Evolutionary conservation across 345 rosid species (phyloP).

Genomic region (Diplotaxis tenuifolia): DNA sequence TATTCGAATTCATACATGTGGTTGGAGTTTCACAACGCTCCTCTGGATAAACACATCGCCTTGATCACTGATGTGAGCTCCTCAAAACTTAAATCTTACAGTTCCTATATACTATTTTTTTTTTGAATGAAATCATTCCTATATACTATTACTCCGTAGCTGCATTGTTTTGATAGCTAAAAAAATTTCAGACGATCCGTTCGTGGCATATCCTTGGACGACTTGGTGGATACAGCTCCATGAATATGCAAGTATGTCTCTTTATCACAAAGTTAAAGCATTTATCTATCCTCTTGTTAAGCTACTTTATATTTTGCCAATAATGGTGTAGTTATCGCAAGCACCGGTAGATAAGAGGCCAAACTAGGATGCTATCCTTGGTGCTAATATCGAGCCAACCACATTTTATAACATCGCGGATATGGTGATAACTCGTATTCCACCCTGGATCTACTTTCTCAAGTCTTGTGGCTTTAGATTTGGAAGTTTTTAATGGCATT

Average conservation of each 20-base stretch:
- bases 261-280: slow-evolving; percentile 50
- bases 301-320: not conserved
- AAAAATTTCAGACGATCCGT: slow-evolving; percentile 63
- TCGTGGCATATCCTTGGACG: slow-evolving; percentile 95
- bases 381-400: slow-evolving; percentile 78
- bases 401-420: slow-evolving; percentile 90
- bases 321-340: slow-evolving; percentile 62
- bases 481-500: not conserved
- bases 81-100: not conserved
- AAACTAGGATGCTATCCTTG: slow-evolving; percentile 70
- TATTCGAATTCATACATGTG: slow-evolving; percentile 86
- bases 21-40: slow-evolving; percentile 86
- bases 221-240: slow-evolving; percentile 94
- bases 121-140: too few relatives aligned
- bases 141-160: too few relatives aligned
- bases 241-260: slow-evolving; percentile 89
- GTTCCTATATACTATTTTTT: too few relatives aligned
- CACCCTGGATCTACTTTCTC: not conserved
- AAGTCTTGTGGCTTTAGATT: not conserved
- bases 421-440: slow-evolving; percentile 53
- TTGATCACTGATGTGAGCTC: slow-evolving; percentile 74
- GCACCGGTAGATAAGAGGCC: slow-evolving; percentile 70
- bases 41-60: slow-evolving; percentile 73
- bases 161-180: slow-evolving; percentile 8
- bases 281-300: not conserved